Percentiles rank a stretch among this genome's conserved stretches.
Conservation (phyloP, 495 filamentous ascomycete species). For the Penicillium herquei region DNA sequence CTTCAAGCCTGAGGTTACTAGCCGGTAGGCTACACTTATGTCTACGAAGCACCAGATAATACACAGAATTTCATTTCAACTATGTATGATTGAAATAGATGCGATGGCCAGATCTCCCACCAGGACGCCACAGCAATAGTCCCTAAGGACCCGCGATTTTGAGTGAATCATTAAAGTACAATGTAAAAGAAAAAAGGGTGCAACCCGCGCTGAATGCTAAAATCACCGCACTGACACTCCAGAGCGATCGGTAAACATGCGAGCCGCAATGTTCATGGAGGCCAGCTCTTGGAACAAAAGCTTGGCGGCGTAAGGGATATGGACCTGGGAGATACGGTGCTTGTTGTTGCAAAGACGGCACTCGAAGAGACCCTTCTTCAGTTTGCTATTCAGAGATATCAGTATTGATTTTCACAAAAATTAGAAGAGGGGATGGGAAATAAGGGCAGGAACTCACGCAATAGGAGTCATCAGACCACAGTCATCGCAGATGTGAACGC, state of each 20-base stretch:
- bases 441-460: slow-evolving; percentile 68
- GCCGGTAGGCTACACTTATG: too few relatives aligned
- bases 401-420: slow-evolving; percentile 8
- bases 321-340: slow-evolving; percentile 93
- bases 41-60: too few relatives aligned
- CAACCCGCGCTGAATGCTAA: slow-evolving; percentile 10
- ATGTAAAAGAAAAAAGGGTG: slow-evolving; percentile 7
- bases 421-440: too few relatives aligned
- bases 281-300: slow-evolving; percentile 97
- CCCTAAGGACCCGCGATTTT: slow-evolving; percentile 24
- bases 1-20: too few relatives aligned
- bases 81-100: slow-evolving; percentile 29
- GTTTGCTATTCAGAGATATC: slow-evolving; percentile 61
- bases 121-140: slow-evolving; percentile 27
- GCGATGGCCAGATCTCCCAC: slow-evolving; percentile 21
- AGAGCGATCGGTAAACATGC: slow-evolving; percentile 84
- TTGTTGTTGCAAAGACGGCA: slow-evolving; percentile 98
- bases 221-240: slow-evolving; percentile 44
- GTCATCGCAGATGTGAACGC: slow-evolving; percentile 97
- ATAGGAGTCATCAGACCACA: slow-evolving; percentile 98
- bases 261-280: slow-evolving; percentile 95
- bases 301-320: slow-evolving; percentile 98
- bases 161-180: slow-evolving; percentile 33
- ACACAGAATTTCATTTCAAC: slow-evolving; percentile 6
- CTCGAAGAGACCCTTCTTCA: slow-evolving; percentile 91